phyloP scores from a whole-genome alignment of 2,329 filamentous ascomycete species.

The Claviceps fusiformis region DNA sequence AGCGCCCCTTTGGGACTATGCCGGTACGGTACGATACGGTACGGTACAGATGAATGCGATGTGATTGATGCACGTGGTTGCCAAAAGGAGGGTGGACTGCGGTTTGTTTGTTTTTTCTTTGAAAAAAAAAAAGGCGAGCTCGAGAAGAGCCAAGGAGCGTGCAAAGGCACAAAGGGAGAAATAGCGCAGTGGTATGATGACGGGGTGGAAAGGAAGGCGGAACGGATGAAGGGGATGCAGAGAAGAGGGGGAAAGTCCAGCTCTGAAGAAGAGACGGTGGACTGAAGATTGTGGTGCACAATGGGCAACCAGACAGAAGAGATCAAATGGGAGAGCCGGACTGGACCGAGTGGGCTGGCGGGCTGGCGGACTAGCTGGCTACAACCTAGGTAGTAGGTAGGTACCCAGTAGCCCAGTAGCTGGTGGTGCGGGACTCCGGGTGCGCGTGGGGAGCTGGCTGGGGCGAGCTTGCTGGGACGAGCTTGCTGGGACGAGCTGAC shows the following conservation, averaged over 20 bases:
- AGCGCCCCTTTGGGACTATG: constrained; percentile 6
- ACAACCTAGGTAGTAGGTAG: no score
- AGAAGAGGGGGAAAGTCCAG: constrained; percentile 17
- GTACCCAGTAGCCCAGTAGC: no score
- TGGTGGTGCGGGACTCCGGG: no score
- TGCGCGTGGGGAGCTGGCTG: no score
- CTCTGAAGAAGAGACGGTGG: constrained; percentile 16
- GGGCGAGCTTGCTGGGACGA: no score
- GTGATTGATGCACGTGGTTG: constrained; percentile 15
- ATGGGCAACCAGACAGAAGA: constrained; percentile 4
- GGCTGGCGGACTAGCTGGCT: neutral
- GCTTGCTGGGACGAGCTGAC: no score
- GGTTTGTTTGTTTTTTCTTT: constrained; percentile 7
- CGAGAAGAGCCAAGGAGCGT: constrained; percentile 25
- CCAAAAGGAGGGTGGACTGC: constrained; percentile 24
- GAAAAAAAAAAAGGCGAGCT: constrained; percentile 11
- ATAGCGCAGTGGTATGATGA: constrained; percentile 19
- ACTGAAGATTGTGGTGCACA: constrained; percentile 13
- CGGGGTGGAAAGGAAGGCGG: constrained; percentile 26
- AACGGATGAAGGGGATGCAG: constrained; percentile 29
- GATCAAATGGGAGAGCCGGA: neutral
- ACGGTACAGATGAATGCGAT: constrained; percentile 1
- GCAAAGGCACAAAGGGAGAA: constrained; percentile 17
- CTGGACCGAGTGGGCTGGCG: neutral
- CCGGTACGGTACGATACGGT: neutral